Evolutionary conservation across 2,329 filamentous ascomycete species (phyloP).

Genomic region (Amesomyces nigricolor): DNA sequence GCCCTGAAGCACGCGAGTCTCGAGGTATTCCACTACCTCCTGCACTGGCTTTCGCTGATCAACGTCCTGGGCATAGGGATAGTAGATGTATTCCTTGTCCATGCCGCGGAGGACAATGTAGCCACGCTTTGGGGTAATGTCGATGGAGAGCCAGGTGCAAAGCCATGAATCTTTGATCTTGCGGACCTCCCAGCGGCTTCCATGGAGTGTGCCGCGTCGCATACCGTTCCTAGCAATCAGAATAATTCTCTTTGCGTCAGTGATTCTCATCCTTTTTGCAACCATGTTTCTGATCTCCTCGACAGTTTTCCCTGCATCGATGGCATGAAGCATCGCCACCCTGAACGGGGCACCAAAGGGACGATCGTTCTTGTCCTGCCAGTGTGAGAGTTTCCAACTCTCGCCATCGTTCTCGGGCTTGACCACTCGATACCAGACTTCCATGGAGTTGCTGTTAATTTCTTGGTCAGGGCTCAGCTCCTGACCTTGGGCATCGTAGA

Average conservation of each 20-base stretch:
- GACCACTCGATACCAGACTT: conserved; percentile 23
- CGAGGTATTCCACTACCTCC: conserved; percentile 17
- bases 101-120: conserved; percentile 30
- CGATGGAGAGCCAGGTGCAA: conserved; percentile 30
- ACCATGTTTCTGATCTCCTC: conserved; percentile 26
- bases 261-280: conserved; percentile 25
- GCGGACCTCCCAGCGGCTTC: conserved; percentile 31
- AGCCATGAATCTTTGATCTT: conserved; percentile 29
- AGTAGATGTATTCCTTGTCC: conserved; percentile 33
- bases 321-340: conserved; percentile 13
- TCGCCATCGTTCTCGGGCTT: conserved; percentile 8
- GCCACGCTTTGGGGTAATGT: conserved; percentile 19
- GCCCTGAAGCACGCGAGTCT: conserved; percentile 11
- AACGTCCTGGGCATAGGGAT: conserved; percentile 17
- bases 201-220: conserved; percentile 29
- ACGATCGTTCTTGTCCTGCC: conserved; percentile 11
- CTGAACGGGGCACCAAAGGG: conserved; percentile 13
- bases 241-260: conserved; percentile 28
- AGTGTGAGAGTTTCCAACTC: conserved; percentile 19
- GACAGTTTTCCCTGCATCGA: conserved; percentile 28
- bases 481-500: conserved; percentile 17
- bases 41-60: neutral
- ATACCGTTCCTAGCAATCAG: conserved; percentile 30
- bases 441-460: neutral
- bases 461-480: conserved; percentile 1